A percentile compares a stretch with the other conserved stretches of the same genome.
phyloP scores from a whole-genome alignment of 2,329 filamentous ascomycete species.

The Zasmidium citrigriseum region DNA sequence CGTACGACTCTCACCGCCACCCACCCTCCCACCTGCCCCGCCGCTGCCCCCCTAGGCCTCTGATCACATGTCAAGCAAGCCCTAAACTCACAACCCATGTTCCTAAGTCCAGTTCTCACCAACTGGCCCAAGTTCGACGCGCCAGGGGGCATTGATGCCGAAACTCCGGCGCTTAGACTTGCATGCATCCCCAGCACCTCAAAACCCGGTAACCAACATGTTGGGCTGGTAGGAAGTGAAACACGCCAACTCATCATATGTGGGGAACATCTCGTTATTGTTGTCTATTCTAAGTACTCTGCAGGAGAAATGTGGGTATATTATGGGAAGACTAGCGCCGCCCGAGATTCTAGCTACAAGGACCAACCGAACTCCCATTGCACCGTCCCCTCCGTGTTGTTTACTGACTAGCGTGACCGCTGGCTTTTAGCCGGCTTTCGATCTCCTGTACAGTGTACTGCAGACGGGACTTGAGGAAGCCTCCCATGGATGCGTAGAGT shows the following conservation, averaged over 20 bases:
- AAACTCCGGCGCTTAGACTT: background rate
- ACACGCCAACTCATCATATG: background rate
- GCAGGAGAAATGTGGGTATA: background rate
- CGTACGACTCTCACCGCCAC: too few species aligned
- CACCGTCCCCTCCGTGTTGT: background rate
- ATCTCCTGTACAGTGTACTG: slow-evolving; percentile 16
- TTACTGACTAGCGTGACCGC: background rate
- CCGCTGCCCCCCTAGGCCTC: too few species aligned
- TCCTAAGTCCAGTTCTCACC: background rate
- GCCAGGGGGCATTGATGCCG: background rate
- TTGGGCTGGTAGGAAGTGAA: background rate
- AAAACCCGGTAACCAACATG: background rate
- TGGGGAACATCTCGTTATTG: background rate
- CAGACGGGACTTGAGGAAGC: slow-evolving; percentile 12
- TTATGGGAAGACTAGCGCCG: background rate
- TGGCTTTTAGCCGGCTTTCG: slow-evolving; percentile 5
- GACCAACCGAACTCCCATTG: too few species aligned
- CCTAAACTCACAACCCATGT: background rate
- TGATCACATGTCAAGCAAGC: too few species aligned
- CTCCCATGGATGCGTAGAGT: slow-evolving; percentile 13
- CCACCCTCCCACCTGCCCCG: too few species aligned
- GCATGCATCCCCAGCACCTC: background rate
- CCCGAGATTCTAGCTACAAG: background rate
- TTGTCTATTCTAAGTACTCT: background rate
- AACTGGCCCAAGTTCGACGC: background rate